Percentiles rank a stretch among this genome's conserved stretches.
Conservation (phyloP, 2,329 filamentous ascomycete species). For the Colletotrichum paranaense region DNA sequence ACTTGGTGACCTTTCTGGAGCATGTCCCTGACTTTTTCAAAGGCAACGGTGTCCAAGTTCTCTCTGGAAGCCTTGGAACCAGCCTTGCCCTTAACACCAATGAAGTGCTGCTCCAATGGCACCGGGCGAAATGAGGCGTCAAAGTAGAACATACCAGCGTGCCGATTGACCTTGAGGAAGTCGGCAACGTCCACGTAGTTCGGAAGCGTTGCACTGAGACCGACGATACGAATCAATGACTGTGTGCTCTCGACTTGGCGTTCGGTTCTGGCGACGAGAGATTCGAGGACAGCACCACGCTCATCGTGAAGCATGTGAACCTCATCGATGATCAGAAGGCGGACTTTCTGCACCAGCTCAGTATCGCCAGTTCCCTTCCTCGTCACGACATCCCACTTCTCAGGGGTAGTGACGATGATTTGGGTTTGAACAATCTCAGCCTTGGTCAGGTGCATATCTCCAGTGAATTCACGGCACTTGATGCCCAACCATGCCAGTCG, state of each 20-base stretch:
- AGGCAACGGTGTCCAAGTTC: conserved; percentile 87
- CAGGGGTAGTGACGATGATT: conserved; percentile 97
- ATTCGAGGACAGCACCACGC: conserved; percentile 94
- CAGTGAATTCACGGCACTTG: conserved; percentile 91
- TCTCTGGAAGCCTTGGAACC: conserved; percentile 85
- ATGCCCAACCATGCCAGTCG: conserved; percentile 94
- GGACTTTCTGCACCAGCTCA: conserved; percentile 96
- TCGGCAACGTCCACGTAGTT: conserved; percentile 98
- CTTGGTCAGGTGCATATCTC: conserved; percentile 99
- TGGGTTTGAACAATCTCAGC: conserved; percentile 95
- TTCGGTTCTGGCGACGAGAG: conserved; percentile 92
- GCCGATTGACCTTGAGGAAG: conserved; percentile 94
- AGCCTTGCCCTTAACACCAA: conserved; percentile 93
- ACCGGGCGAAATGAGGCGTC: conserved; percentile 96
- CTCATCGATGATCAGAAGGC: conserved; percentile 96
- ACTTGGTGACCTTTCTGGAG: conserved; percentile 91
- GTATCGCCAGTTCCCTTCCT: conserved; percentile 97
- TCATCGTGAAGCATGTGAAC: conserved; percentile 99
- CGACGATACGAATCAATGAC: conserved; percentile 94
- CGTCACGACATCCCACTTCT: conserved; percentile 99
- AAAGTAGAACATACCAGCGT: conserved; percentile 95
- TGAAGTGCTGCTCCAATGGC: conserved; percentile 95
- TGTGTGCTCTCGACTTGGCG: conserved; percentile 98
- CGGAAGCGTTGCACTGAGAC: conserved; percentile 92
- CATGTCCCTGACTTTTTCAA: conserved; percentile 96